These are phyloP conservation scores for Trichosporon faecale DNA, from an alignment of 1,284 basidiomycete species.

Conservation along the genomic window DNA sequence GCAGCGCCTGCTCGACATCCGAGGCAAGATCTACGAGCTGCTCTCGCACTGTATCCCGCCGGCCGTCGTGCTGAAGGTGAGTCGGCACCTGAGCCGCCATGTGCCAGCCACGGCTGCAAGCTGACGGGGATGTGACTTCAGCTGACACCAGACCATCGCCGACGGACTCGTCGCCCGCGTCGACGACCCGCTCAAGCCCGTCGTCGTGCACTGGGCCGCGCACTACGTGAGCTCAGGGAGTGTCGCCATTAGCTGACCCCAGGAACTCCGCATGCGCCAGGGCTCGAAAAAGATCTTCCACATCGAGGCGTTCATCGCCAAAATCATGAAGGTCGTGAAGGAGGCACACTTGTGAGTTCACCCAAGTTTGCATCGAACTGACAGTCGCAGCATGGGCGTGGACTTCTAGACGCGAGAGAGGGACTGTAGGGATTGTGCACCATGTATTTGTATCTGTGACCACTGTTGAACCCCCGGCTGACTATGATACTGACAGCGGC, in stretches of 20 bases:
- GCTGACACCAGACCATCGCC: conserved; percentile 69
- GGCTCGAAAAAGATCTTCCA: conserved; percentile 95
- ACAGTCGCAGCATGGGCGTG: neutral
- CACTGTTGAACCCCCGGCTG: neutral
- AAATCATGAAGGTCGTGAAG: conserved; percentile 50
- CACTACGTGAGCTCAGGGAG: conserved; percentile 67
- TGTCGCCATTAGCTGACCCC: neutral
- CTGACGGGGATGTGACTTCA: too few relatives aligned
- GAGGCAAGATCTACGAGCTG: conserved; percentile 91
- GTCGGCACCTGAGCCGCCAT: too few relatives aligned
- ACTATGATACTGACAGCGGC: neutral
- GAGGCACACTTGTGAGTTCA: conserved; percentile 37
- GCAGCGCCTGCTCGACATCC: conserved; percentile 82
- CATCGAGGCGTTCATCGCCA: conserved; percentile 69
- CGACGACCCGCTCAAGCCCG: conserved; percentile 80
- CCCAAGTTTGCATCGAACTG: neutral
- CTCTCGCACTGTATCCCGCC: conserved; percentile 98
- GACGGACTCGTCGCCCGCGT: conserved; percentile 80
- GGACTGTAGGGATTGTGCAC: neutral
- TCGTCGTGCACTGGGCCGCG: conserved; percentile 94
- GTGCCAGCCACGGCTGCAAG: too few relatives aligned
- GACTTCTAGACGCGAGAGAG: neutral
- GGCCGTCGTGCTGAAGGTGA: conserved; percentile 79
- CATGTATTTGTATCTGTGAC: conserved; percentile 3
- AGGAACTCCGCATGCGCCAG: conserved; percentile 86